These are phyloP conservation scores for Solanum stenotomum DNA, from an alignment of 257 asterid species.

Conservation along the genomic window DNA sequence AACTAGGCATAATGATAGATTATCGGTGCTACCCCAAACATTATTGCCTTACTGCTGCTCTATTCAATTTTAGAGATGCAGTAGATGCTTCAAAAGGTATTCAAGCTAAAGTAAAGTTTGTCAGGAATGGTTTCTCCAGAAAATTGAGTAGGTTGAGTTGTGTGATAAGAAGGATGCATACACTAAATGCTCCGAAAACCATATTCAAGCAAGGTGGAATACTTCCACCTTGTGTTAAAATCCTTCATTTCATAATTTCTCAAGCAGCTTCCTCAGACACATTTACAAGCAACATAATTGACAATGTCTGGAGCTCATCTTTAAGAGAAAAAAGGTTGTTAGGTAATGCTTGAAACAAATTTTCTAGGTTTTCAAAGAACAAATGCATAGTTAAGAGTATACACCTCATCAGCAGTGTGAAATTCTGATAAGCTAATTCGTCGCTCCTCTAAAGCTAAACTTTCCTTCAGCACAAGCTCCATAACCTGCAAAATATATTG, in stretches of 20 bases:
- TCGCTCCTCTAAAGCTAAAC: constrained; percentile 48
- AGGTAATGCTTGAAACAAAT: neutral
- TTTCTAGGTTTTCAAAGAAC: neutral
- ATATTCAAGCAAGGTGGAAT: neutral
- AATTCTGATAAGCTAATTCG: constrained; percentile 77
- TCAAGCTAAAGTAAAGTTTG: neutral
- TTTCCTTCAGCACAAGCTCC: constrained; percentile 54
- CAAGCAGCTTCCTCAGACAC: neutral
- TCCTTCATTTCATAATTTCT: neutral
- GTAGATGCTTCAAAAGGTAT: neutral
- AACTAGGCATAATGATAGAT: neutral
- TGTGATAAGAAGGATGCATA: neutral
- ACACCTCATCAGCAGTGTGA: constrained; percentile 90
- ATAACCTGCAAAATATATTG: constrained; percentile 46
- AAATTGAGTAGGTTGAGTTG: neutral
- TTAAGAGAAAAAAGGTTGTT: neutral
- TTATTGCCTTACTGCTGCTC: neutral
- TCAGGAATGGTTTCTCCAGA: neutral
- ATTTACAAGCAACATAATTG: neutral
- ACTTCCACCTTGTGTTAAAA: neutral
- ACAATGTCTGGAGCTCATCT: neutral
- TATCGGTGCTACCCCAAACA: neutral
- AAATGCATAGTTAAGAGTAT: neutral
- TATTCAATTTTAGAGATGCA: neutral
- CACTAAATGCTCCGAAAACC: neutral